Base-by-base conservation (phyloP, 192 early-diverging fungal species). In the Rhizophagus prolifer region DNA sequence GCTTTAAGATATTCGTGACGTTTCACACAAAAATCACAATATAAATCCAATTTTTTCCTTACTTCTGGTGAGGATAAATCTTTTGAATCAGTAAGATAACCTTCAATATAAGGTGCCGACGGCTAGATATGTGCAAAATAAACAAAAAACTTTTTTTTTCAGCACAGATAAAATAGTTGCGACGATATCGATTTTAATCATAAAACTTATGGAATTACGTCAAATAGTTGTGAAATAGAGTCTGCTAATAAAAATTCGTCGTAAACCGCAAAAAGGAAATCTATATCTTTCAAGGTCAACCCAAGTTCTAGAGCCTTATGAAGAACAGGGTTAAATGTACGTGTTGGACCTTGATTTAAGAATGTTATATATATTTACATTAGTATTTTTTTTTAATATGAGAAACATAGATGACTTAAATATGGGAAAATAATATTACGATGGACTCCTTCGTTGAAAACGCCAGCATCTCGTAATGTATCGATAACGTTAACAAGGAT, bases 31-130 rank as follows among this genome's bases (percentile, higher is more conserved):
- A 25, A 76, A 68, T 76, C 75, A 59, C 75, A 76, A 59, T 76
- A 76, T n/a, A 76, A 34, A 28, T 68, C 75, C 21, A 68, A 59
- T 68, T 76, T 76, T 36, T 61, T 60, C 21, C 58, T 68, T 68
- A 28, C 23, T 47, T 26, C 26, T 9, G 63, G 30, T 19, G 75
- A 38, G 9, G 23, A 28, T 21, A 46, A 23, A 58, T 76, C 64
- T 10, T n/a, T 26, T 36, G 68, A 47, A 14, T 21, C 25, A 50
- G 67, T 54, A 10, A 76, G 54, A 41, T 76, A 76, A 30, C 66
- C 65, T 36, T 76, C 75, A n/a, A 76, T 46, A 23, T 68, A 76
- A n/a, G 75, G 75, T 12, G 63, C 63, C 6, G 75, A 30, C 10
- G 58, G 61, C 74, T 76, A 65, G 46, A 41, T 63, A 26, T 9